phyloP scores from a whole-genome alignment of 305 asterid genomes.

The Rubia balearica region DNA sequence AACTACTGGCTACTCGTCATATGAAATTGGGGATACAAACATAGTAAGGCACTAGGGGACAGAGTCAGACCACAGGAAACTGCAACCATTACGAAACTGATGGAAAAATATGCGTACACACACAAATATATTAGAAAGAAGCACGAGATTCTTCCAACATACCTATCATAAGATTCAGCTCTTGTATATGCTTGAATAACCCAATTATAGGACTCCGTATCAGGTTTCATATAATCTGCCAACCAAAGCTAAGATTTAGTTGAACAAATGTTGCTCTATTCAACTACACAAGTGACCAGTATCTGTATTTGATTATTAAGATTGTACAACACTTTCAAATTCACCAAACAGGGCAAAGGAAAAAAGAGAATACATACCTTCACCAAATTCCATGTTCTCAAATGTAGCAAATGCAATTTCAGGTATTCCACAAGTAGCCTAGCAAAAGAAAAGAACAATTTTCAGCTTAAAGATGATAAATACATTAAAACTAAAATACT shows the following conservation, averaged over 20 bases:
- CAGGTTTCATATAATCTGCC: slow-evolving; percentile 88
- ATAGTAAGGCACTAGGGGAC: background rate
- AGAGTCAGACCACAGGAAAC: background rate
- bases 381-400: slow-evolving; percentile 98
- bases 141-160: slow-evolving; percentile 2
- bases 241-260: slow-evolving; percentile 34
- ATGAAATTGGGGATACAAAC: background rate
- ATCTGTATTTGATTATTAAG: background rate
- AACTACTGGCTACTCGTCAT: slow-evolving; percentile 1
- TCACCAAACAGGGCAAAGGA: background rate
- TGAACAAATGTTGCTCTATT: slow-evolving; percentile 9
- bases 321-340: background rate
- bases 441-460: slow-evolving; percentile 23
- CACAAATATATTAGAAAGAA: background rate
- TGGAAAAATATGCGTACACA: background rate
- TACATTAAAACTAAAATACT: slow-evolving; percentile 1
- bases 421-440: slow-evolving; percentile 99
- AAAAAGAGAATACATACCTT: slow-evolving; percentile 44
- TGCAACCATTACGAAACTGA: background rate
- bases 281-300: background rate
- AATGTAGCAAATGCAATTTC: slow-evolving; percentile 86
- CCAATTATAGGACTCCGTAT: slow-evolving; percentile 97
- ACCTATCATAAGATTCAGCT: slow-evolving; percentile 98
- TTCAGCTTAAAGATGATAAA: slow-evolving; percentile 13
- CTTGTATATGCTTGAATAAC: slow-evolving; percentile 98